phyloP scores from a whole-genome alignment of 2,329 filamentous ascomycete genomes.

The Periglandula ipomoeae region DNA sequence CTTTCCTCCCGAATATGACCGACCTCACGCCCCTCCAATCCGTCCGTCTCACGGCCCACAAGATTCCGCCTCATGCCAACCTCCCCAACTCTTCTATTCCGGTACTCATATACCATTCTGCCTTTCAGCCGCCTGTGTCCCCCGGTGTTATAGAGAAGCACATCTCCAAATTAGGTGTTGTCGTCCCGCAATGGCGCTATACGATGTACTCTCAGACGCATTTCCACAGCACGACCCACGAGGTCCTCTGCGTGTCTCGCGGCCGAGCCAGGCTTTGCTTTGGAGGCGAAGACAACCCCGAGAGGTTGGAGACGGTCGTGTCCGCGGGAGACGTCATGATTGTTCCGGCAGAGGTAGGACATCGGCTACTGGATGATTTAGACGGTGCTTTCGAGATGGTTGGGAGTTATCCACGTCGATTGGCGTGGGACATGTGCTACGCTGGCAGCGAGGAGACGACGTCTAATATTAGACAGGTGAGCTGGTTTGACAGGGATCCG shows the following conservation, averaged over 20 bases:
- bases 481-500: conserved; percentile 13
- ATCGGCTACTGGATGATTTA: conserved; percentile 51
- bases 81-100: conserved; percentile 59
- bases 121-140: neutral
- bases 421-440: conserved; percentile 53
- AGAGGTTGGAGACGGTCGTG: conserved; percentile 40
- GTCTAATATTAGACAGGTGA: conserved; percentile 4
- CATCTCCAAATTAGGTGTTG: neutral
- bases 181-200: neutral
- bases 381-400: conserved; percentile 53
- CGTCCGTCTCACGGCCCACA: conserved; percentile 46
- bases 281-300: conserved; percentile 43
- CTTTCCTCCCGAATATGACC: neutral
- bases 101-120: conserved; percentile 33
- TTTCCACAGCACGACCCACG: conserved; percentile 59
- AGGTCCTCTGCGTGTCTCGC: conserved; percentile 51
- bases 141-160: neutral
- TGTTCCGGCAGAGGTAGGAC: conserved; percentile 54
- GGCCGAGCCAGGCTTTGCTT: conserved; percentile 56
- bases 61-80: conserved; percentile 46
- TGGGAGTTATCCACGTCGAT: conserved; percentile 51
- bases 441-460: neutral
- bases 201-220: conserved; percentile 41
- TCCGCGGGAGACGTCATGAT: conserved; percentile 54
- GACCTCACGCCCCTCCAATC: conserved; percentile 26